A percentile compares a stretch with the other conserved stretches of the same genome.
phyloP scores from a whole-genome alignment of 2,329 filamentous ascomycete species.

The Aureobasidium melanogenum region DNA sequence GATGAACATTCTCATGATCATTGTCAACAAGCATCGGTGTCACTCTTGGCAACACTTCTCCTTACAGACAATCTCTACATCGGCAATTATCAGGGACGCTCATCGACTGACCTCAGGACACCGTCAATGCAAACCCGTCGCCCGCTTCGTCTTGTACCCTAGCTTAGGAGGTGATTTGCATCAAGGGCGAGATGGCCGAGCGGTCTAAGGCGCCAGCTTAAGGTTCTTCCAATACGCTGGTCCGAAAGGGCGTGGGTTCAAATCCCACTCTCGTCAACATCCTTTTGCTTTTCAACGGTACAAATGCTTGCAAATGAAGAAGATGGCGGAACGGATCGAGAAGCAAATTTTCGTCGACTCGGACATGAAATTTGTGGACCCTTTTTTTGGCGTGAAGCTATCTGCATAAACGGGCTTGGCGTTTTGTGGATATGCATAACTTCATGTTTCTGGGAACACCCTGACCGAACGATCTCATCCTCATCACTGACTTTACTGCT shows the following conservation, averaged over 20 bases:
- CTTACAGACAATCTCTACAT: neutral
- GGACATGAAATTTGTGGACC: neutral
- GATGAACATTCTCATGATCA: no score
- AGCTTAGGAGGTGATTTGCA: neutral
- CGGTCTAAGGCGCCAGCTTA: conserved; percentile 9
- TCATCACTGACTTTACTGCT: no score
- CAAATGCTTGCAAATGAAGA: neutral
- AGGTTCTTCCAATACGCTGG: conserved; percentile 4
- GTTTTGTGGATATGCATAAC: neutral
- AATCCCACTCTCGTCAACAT: conserved; percentile 4
- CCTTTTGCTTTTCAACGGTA: neutral
- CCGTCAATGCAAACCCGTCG: neutral
- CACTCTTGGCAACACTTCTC: neutral
- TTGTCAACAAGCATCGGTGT: no score
- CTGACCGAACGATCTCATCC: no score
- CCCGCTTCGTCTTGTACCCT: neutral
- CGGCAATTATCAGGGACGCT: neutral
- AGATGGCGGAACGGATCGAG: neutral
- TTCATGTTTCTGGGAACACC: no score
- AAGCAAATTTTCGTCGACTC: neutral
- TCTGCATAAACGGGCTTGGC: neutral
- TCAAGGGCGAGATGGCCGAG: conserved; percentile 4
- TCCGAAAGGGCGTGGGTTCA: conserved; percentile 3
- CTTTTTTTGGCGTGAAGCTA: neutral
- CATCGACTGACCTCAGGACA: neutral